A percentile compares a stretch with the other conserved stretches of the same genome.
Evolutionary conservation across 2,329 filamentous ascomycete species (phyloP).

Genomic region (Fusarium anthophilum): DNA sequence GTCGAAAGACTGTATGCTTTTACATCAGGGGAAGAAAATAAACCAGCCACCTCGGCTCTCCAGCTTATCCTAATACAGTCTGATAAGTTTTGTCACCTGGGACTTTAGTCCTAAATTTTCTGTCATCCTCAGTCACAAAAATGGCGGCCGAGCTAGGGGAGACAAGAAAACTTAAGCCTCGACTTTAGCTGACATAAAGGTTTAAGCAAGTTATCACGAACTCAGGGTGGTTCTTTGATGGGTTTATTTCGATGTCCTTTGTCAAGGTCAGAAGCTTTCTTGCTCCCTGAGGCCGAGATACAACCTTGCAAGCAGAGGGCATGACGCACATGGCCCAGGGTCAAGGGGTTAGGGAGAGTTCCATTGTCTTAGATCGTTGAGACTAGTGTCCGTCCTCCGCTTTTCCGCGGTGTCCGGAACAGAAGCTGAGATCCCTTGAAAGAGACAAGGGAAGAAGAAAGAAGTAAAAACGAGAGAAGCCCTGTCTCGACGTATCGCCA

Average conservation of each 20-base stretch:
- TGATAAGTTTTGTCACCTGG: not conserved
- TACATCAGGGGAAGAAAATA: not conserved
- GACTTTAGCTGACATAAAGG: not conserved
- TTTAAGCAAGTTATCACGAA: not conserved
- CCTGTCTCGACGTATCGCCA: constrained; percentile 3
- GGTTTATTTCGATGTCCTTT: not conserved
- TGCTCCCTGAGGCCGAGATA: constrained; percentile 15
- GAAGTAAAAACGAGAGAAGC: not conserved
- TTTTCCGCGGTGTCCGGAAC: constrained; percentile 10
- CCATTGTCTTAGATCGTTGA: constrained; percentile 21
- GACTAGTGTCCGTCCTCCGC: constrained; percentile 19
- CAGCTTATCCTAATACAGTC: not conserved
- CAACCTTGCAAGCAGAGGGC: constrained; percentile 14
- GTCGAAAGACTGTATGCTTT: not conserved
- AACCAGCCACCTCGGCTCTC: not conserved
- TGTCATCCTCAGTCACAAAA: not conserved
- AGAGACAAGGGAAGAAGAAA: constrained; percentile 7
- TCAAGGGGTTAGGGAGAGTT: constrained; percentile 3
- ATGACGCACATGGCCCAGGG: constrained; percentile 37
- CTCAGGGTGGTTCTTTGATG: not conserved
- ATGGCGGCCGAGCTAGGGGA: constrained; percentile 3
- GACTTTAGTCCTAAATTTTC: not conserved
- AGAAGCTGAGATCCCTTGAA: constrained; percentile 3
- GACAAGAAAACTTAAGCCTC: not conserved
- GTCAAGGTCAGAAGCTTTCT: not conserved